These are phyloP conservation scores for Avena eriantha DNA, from an alignment of 176 grass and related monocot species.

Conservation along the genomic window DNA sequence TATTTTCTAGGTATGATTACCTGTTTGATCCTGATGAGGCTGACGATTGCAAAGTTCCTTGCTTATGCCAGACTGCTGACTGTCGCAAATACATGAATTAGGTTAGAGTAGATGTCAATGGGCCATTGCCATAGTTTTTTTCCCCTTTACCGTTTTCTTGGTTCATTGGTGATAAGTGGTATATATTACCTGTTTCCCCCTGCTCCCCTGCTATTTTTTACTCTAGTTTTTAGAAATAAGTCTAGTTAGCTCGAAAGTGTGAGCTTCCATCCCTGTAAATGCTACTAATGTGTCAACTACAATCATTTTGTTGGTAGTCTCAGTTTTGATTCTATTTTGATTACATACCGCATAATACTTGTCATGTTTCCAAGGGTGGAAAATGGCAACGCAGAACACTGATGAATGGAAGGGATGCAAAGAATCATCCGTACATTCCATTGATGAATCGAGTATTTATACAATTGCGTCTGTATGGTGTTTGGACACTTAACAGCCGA, in stretches of 20 bases:
- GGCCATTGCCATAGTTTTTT: conserved; percentile 51
- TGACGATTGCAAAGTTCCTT: conserved; percentile 93
- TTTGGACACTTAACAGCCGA: too few relatives aligned
- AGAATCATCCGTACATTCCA: too few relatives aligned
- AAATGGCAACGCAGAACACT: neutral
- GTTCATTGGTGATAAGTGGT: conserved; percentile 46
- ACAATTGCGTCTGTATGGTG: too few relatives aligned
- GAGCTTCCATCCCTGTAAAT: conserved; percentile 76
- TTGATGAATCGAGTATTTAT: too few relatives aligned
- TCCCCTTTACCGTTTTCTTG: conserved; percentile 13
- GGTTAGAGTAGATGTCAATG: conserved; percentile 49
- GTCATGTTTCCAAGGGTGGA: neutral
- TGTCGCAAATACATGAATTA: conserved; percentile 99
- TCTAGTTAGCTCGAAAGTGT: conserved; percentile 40
- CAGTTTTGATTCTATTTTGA: conserved; percentile 28
- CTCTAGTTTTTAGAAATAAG: conserved; percentile 56
- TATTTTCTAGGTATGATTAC: conserved; percentile 84
- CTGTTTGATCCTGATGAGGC: conserved; percentile 97
- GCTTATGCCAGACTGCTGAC: conserved; percentile 82
- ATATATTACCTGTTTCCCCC: conserved; percentile 38
- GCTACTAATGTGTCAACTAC: conserved; percentile 35
- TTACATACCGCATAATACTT: neutral
- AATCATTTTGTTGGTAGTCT: conserved; percentile 24
- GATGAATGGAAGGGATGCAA: too few relatives aligned
- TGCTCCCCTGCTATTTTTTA: conserved; percentile 35